Percentiles rank a stretch among this genome's conserved stretches.
phyloP scores from a whole-genome alignment of 495 filamentous ascomycete genomes.

The Mycothermus thermophilus region DNA sequence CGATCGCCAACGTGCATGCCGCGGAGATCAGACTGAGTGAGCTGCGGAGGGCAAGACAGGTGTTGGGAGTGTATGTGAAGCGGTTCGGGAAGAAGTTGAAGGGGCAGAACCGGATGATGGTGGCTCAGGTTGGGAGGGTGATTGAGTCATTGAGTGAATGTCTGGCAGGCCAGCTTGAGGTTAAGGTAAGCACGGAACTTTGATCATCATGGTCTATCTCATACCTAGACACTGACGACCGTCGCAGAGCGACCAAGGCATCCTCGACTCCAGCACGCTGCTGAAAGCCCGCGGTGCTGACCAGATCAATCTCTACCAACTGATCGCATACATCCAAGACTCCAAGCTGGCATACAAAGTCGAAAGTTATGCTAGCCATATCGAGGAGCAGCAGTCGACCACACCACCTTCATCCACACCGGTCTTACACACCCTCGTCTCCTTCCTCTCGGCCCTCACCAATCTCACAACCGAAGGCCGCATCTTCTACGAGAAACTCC shows the following conservation, averaged over 20 bases:
- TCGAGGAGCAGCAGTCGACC: slow-evolving; percentile 31
- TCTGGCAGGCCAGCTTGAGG: slow-evolving; percentile 37
- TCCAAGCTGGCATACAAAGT: slow-evolving; percentile 92
- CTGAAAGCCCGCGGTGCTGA: slow-evolving; percentile 80
- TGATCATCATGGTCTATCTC: background rate
- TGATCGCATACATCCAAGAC: slow-evolving; percentile 74
- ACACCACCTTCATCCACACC: no score
- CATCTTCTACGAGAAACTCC: slow-evolving; percentile 60
- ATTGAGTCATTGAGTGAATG: slow-evolving; percentile 60
- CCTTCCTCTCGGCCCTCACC: slow-evolving; percentile 69
- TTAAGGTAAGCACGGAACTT: slow-evolving; percentile 21
- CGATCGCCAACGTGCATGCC: slow-evolving; percentile 77
- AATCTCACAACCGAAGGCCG: slow-evolving; percentile 80
- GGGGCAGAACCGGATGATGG: slow-evolving; percentile 83
- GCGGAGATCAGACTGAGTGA: slow-evolving; percentile 59
- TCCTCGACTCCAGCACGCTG: slow-evolving; percentile 49
- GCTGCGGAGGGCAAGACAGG: slow-evolving; percentile 52
- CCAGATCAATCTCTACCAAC: slow-evolving; percentile 85
- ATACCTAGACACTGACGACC: background rate
- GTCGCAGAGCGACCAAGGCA: slow-evolving; percentile 36
- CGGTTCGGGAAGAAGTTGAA: slow-evolving; percentile 73
- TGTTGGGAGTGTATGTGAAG: slow-evolving; percentile 69
- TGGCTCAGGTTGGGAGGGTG: slow-evolving; percentile 71
- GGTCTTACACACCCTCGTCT: slow-evolving; percentile 68
- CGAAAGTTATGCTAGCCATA: slow-evolving; percentile 63